Conservation (phyloP, 2,329 filamentous ascomycete genomes). For the Cladosporium halotolerans region DNA sequence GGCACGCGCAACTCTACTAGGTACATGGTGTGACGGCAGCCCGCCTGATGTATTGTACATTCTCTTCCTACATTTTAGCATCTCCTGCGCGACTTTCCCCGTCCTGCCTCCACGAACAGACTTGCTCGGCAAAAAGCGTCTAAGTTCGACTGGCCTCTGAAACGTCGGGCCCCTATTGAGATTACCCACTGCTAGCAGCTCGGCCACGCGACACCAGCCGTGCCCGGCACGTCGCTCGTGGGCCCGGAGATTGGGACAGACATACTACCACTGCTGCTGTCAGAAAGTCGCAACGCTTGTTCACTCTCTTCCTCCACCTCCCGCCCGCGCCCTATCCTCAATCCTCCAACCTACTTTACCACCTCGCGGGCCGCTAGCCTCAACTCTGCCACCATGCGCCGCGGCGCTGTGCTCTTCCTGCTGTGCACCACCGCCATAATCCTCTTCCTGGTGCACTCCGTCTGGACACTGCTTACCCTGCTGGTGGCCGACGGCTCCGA, state of each 20-base stretch:
- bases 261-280: conserved; percentile 4
- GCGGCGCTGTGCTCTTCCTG: conserved; percentile 56
- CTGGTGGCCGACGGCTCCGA: conserved; percentile 61
- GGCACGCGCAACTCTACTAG: not conserved
- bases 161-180: conserved; percentile 5
- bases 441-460: conserved; percentile 57
- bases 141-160: not conserved
- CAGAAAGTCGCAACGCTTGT: not conserved
- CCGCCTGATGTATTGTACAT: not conserved
- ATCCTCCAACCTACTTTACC: not conserved
- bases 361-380: not conserved
- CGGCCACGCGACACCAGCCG: conserved; percentile 8
- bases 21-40: not conserved
- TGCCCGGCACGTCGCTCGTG: not conserved
- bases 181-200: conserved; percentile 3
- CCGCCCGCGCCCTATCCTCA: not conserved
- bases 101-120: not conserved
- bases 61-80: not conserved
- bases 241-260: conserved; percentile 9
- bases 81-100: not conserved
- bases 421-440: conserved; percentile 59
- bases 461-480: conserved; percentile 65
- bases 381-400: conserved; percentile 46
- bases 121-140: not conserved
- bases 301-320: conserved; percentile 2